Base-by-base conservation (phyloP, 768 basidiomycete genomes). In the Sporobolomyces phaffii region DNA sequence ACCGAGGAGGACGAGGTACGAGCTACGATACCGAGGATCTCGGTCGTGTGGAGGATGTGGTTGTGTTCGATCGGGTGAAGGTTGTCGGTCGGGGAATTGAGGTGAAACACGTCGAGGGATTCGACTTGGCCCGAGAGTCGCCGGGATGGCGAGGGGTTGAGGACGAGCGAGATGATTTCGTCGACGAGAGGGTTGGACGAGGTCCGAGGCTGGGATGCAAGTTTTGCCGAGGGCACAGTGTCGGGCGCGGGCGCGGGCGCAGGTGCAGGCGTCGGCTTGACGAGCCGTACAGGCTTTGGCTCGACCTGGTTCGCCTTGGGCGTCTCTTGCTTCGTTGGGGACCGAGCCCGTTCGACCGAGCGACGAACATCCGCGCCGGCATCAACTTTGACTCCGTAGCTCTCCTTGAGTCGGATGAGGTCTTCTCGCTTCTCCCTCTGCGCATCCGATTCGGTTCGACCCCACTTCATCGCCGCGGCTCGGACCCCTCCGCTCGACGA, bases 51-150 rank as follows among this genome's bases (percentile, higher is more conserved):
- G 24, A 70, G 45, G 14, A 64, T 38, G 52, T 51, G 57, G 57
- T 62, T 65, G 62, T 65, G 64, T 22, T 70, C 61, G 52, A 65
- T 70, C 20, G 65, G 60, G 40, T 66, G 34, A 40, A 58, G 43
- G 34, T 58, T 22, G 26, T 57, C 67, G 13, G 68, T 41, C 8
- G 60, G 48, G 24, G 66, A 62, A 56, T 68, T 70, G 40, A 70
- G 57, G 64, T 60, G 56, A 58, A 66, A 66, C 40, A 70, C 45
- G 31, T 63, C 61, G 51, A 65, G 64, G 15, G 31, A 43, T 51
- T 57, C 33, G 20, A 60, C 40, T 33, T 69, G 50, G 45, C 62
- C 62, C 3, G 24, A 15, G 15, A 54, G 26, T 24, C 24, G 44
- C 28, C 9, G 57, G n/a, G 58, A 64, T 43, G 58, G 50, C 22